These are phyloP conservation scores for Sclerotinia sclerotiorum DNA, from an alignment of 2,329 filamentous ascomycete species.

Conservation along the genomic window DNA sequence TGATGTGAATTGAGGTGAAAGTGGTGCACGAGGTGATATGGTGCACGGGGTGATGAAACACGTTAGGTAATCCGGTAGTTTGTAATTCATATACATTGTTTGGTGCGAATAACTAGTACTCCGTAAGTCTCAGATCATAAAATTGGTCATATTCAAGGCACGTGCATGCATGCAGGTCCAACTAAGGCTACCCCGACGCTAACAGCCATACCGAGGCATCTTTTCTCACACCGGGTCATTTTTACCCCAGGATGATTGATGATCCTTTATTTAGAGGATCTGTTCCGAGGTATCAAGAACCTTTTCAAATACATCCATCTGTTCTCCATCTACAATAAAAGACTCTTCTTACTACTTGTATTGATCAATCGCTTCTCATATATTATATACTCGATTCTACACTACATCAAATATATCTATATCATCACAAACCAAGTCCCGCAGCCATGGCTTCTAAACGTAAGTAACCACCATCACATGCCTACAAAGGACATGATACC, in stretches of 20 bases:
- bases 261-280: neutral
- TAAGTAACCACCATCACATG: constrained; percentile 51
- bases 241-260: constrained; percentile 17
- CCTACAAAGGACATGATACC: neutral
- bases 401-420: constrained; percentile 11
- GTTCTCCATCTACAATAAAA: constrained; percentile 2
- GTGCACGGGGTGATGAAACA: no score
- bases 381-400: constrained; percentile 10
- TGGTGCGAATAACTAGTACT: no score
- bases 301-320: constrained; percentile 17
- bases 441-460: constrained; percentile 73
- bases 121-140: no score
- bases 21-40: no score
- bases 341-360: neutral
- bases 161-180: constrained; percentile 11
- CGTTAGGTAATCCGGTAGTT: no score
- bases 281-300: constrained; percentile 17
- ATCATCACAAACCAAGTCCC: constrained; percentile 28
- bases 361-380: constrained; percentile 14
- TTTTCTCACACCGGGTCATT: constrained; percentile 32
- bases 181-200: constrained; percentile 2
- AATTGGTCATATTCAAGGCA: neutral
- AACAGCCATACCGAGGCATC: constrained; percentile 35
- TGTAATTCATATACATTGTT: no score
- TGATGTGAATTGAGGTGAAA: no score